Evolutionary conservation across 2,329 filamentous ascomycete species (phyloP).

Genomic region (Aureobasidium melanogenum): DNA sequence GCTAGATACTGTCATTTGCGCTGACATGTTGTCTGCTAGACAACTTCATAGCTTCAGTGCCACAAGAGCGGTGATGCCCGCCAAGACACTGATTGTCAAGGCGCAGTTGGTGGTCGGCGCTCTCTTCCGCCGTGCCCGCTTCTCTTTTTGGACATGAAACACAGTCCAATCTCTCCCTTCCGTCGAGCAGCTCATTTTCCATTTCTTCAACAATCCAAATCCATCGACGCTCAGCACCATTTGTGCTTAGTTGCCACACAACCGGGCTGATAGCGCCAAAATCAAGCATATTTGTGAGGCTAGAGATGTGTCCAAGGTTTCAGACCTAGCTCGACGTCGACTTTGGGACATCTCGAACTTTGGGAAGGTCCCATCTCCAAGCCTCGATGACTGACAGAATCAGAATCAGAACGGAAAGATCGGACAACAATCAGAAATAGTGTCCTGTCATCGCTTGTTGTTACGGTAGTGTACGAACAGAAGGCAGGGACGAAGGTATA

Average conservation of each 20-base stretch:
- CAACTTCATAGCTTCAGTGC: not conserved
- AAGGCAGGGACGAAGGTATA: not conserved
- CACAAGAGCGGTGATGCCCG: not conserved
- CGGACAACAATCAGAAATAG: not conserved
- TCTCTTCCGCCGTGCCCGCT: not conserved
- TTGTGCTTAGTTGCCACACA: not conserved
- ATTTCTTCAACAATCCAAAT: not conserved
- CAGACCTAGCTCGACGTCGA: not conserved
- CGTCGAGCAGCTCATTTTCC: not conserved
- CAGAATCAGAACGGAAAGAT: not conserved
- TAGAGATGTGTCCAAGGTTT: not conserved
- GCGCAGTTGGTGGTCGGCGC: not conserved
- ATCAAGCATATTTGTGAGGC: not conserved
- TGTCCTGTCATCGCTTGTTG: not conserved
- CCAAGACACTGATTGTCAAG: not conserved
- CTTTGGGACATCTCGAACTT: not conserved
- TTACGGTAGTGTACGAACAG: not conserved
- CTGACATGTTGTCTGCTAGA: not conserved
- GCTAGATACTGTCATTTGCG: not conserved
- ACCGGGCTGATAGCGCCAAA: not conserved
- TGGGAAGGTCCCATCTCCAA: not conserved
- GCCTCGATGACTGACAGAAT: not conserved
- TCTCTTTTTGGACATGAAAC: conserved; percentile 9
- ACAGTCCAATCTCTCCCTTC: conserved; percentile 1
- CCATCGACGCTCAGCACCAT: not conserved